A percentile compares a stretch with the other conserved stretches of the same genome.
Evolutionary conservation across 306 rosid genomes (phyloP).

Genomic region (Cucurbita ficifolia): DNA sequence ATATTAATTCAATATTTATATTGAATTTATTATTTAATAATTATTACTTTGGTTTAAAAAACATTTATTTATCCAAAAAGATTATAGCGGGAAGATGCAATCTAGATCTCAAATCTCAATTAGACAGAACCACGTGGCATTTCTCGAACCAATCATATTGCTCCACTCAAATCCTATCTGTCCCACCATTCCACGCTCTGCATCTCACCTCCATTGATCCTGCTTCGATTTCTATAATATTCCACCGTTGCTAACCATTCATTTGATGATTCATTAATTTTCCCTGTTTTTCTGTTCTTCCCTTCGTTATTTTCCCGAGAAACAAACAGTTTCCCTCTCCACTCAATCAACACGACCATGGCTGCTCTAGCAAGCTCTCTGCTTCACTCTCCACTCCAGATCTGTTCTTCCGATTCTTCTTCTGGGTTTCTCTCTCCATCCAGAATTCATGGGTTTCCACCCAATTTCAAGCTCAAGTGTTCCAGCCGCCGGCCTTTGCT

Average conservation of each 20-base stretch:
- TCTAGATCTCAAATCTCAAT: not conserved
- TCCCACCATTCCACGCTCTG: too few species aligned
- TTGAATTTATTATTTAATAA: too few species aligned
- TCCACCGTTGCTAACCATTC: not conserved
- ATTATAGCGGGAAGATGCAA: not conserved
- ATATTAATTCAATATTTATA: too few species aligned
- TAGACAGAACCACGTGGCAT: not conserved
- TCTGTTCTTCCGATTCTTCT: slow-evolving; percentile 19
- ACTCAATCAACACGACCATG: slow-evolving; percentile 9
- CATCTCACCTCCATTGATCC: not conserved
- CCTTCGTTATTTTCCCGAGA: not conserved
- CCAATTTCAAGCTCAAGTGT: not conserved
- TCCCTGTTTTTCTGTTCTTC: not conserved
- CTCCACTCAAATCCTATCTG: too few species aligned
- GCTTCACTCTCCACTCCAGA: slow-evolving; percentile 10
- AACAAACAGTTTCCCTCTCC: not conserved
- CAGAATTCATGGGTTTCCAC: not conserved
- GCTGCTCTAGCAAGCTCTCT: slow-evolving; percentile 28
- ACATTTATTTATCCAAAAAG: not conserved
- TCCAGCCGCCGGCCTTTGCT: slow-evolving; percentile 6
- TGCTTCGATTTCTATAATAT: not conserved
- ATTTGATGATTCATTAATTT: not conserved
- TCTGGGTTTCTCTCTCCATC: slow-evolving; percentile 17
- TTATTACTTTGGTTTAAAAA: too few species aligned
- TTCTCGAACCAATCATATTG: not conserved